Evolutionary conservation across 257 asterid species (phyloP).

Genomic region (Mitragyna speciosa): DNA sequence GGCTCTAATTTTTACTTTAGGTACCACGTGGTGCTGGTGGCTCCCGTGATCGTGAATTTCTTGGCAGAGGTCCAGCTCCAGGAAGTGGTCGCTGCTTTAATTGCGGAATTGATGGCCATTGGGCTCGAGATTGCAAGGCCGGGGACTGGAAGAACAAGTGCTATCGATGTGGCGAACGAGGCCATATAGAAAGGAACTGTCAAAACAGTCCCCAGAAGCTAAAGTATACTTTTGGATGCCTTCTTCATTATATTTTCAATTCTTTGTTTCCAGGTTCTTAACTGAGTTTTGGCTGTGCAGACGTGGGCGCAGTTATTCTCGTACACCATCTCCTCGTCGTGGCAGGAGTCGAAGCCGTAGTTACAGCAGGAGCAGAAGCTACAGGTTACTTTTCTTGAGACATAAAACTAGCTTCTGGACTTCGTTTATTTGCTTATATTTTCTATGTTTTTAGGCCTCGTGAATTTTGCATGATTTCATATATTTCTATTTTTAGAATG

Average conservation of each 20-base stretch:
- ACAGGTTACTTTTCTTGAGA: constrained; percentile 35
- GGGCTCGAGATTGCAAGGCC: constrained; percentile 68
- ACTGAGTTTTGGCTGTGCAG: constrained; percentile 19
- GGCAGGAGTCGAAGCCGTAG: constrained; percentile 48
- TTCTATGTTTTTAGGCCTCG: neutral
- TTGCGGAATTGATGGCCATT: constrained; percentile 65
- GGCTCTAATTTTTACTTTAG: constrained; percentile 22
- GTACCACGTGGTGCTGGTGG: constrained; percentile 69
- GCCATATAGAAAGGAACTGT: constrained; percentile 60
- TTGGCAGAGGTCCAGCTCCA: constrained; percentile 59
- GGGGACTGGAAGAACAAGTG: constrained; percentile 76
- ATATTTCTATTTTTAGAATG: neutral
- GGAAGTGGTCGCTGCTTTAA: constrained; percentile 68
- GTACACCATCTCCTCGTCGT: constrained; percentile 58
- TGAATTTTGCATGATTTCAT: neutral
- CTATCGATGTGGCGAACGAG: constrained; percentile 65
- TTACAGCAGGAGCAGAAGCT: constrained; percentile 52
- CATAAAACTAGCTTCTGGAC: neutral
- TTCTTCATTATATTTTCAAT: neutral
- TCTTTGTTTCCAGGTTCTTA: neutral
- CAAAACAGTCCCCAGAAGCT: constrained; percentile 49
- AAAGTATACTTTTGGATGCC: constrained; percentile 28
- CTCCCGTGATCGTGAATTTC: constrained; percentile 55
- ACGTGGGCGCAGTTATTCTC: constrained; percentile 51
- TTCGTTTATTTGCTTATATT: neutral